Conservation (phyloP, 306 rosid genomes). For the Malus domestica region ASM211411v1 NC_041803.1:52377001-52377500, state of each 20-base stretch:
- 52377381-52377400: neutral
- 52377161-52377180: neutral
- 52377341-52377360: too few relatives aligned
- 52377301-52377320: too few relatives aligned
- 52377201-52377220: neutral
- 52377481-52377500: neutral
- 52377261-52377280: neutral
- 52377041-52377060: too few relatives aligned
- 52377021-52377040: too few relatives aligned
- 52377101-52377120: too few relatives aligned
- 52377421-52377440: neutral
- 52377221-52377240: neutral
- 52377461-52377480: too few relatives aligned
- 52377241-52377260: neutral
- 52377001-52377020: too few relatives aligned
- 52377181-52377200: neutral
- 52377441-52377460: neutral
- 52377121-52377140: too few relatives aligned
- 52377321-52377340: too few relatives aligned
- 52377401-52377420: neutral
- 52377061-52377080: too few relatives aligned
- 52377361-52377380: too few relatives aligned
- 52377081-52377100: too few relatives aligned
- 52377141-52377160: neutral
- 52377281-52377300: neutral